Evolutionary conservation across 345 rosid species (phyloP), one percentile per base, ranked within the genome.

Genomic region (Carallia brachiata): DNA sequence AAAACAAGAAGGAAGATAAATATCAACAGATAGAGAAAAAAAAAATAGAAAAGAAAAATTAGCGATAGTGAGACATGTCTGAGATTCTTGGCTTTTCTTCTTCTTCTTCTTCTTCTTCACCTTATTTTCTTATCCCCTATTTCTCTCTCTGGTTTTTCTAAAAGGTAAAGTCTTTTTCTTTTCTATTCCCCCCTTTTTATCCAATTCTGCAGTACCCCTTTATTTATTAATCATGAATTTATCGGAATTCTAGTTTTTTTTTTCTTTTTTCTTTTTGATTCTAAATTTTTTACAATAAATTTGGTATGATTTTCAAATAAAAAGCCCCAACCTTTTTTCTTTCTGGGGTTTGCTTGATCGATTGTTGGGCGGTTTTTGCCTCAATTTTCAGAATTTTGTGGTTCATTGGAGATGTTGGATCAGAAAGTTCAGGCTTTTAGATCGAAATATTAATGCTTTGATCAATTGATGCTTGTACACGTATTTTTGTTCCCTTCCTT

Each of bases 381-480:
- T 65, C 28, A 44, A 17, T 54, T 75, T 58, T 67, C 37, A 13
- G 17, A 34, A 39, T 48, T 54, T 5, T 39, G 34, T 63, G 27
- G 62, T 75, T 73, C 75, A 80, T 77, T 81, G 50, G 75, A 39
- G 61, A 27, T 59, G 7, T 52, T 56, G 18, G 28, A 66, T 58
- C 62, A 8, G 19, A 59, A 63, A 52, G 39, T 70, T 66, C 8
- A 52, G 64, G 31, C 56, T 61, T 23, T 40, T 66, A 55, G 61
- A 70, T 71, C 55, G 13, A 52, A 17, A 2, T 34, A 30, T 44
- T 60, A 31, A 31, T 36, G 6, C 16, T 31, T 60, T 63, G 48
- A 63, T 61, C 61, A 47, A 36, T 66, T 44, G 50, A 57, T 56
- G 23, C 7, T 34, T 61, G 31, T 27, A 55, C 52, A 55, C 58